Evolutionary conservation across 257 asterid genomes (phyloP), one percentile per base, ranked within the genome.

Genomic region (Verbena officinalis): DNA sequence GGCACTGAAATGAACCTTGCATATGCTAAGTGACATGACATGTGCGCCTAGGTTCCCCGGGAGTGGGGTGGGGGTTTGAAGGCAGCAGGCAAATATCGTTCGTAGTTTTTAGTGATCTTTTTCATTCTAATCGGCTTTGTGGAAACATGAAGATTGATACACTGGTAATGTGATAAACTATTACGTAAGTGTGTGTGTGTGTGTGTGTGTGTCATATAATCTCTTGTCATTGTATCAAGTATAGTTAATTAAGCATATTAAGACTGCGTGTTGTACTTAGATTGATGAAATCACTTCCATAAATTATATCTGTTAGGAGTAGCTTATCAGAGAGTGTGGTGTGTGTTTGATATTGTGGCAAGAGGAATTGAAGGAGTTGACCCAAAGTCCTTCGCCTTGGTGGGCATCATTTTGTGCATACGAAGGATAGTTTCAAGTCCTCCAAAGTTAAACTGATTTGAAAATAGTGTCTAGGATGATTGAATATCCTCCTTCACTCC

Each of bases 31-130:
- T 17, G 39, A 4, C 24, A 40, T 15, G 10, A 59, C 31, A 23
- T 69, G 23, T 59, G 60, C 50, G 43, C 54, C 19, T 67, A 69
- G 63, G 16, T 75, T 55, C 34, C 56, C 31, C 12, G 19, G 49
- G 51, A 56, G 42, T 51, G 64, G 43, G 10, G 27, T 42, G 31
- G 46, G 38, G 59, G 23, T 61, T n/a, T n/a, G n/a, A 38, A 17
- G 51, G 8, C 9, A n/a, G 19, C 72, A 13, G 13, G 45, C 48
- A 42, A 42, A 60, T 30, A 50, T 45, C 39, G 34, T 56, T 6
- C 15, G 10, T 51, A 27, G 62, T 27, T 60, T 40, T 17, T 39
- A 48, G 46, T 59, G 10, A 15, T 65, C 7, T 30, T 9, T 43
- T 50, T 36, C 36, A 13, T 27, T 52, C 11, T 24, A 42, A 42